A percentile compares a stretch with the other conserved stretches of the same genome.
phyloP scores from a whole-genome alignment of 805 yeast genomes.

The Saccharomyces cerevisiae region DNA sequence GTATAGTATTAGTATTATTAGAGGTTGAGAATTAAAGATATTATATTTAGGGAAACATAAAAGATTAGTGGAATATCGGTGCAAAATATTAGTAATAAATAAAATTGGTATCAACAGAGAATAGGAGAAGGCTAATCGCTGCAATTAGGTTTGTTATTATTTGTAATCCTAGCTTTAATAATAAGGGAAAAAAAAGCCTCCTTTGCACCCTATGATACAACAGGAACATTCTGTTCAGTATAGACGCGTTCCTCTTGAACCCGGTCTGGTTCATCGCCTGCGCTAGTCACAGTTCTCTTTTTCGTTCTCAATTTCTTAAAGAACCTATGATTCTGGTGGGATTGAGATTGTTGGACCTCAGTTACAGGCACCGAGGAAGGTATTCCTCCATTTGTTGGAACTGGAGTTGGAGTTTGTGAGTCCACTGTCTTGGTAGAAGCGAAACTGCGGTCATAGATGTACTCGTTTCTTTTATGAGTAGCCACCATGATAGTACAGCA shows the following conservation, averaged over 20 bases:
- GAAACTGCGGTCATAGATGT: constrained; percentile 2
- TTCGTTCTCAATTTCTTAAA: constrained; percentile 8
- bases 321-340: neutral
- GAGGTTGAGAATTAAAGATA: neutral
- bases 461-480: constrained; percentile 3
- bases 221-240: neutral
- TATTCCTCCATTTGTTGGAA: neutral
- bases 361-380: constrained; percentile 6
- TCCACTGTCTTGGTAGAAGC: neutral
- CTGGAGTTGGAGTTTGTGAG: constrained; percentile 1
- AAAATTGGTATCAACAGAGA: neutral
- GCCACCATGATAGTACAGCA: constrained; percentile 10
- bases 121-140: too few relatives aligned
- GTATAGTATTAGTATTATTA: neutral
- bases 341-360: neutral
- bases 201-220: neutral
- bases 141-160: neutral
- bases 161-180: neutral
- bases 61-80: neutral
- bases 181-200: neutral
- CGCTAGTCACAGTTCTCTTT: neutral
- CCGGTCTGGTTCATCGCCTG: neutral
- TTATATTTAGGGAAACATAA: neutral
- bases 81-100: neutral
- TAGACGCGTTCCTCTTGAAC: neutral